Base-by-base conservation (phyloP, 306 rosid species). In the Clitoria ternatea region DNA sequence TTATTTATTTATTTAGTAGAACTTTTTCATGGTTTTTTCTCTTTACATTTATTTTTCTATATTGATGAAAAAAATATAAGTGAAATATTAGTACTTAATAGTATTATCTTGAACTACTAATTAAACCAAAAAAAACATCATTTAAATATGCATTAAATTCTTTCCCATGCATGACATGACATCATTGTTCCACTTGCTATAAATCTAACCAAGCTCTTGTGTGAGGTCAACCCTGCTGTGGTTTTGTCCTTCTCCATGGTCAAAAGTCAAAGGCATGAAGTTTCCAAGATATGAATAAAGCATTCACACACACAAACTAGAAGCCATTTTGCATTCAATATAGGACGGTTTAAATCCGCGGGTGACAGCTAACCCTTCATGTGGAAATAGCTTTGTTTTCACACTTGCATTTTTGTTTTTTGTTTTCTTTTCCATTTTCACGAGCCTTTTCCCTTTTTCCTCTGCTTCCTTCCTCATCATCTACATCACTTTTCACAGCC, bases 311-410 rank as follows among this genome's bases (percentile, higher is more conserved):
- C 54, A 62, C 19, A 45, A 7, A 72, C 70, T 13, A 30, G 20
- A 61, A 61, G 54, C 48, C 32, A 12, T 10, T 27, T 3, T 1
- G 66, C 69, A 67, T 68, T 62, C 27, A 63, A 63, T 67, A n/a
- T 67, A n/a, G 72, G 70, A 23, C 30, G 59, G 83, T 70, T 70
- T 36, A 27, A 53, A 66, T 68, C 49, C 57, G 65, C 29, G 35
- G 15, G 8, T 86, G 90, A 73, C 98, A 83, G 94, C 86, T 78
- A 65, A 64, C 47, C 47, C 72, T 64, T 57, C 79, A 67, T 62
- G 79, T 66, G 66, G 81, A 77, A 82, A 72, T 72, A 36, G 32
- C 49, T 48, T 43, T 53, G 64, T 86, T 83, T 90, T 93, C 98
- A 90, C 77, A 85, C 77, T 81, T 50, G 74, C 64, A 56, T 72